phyloP scores from a whole-genome alignment of 2,329 filamentous ascomycete genomes.

The Purpureocillium lavendulum region DNA sequence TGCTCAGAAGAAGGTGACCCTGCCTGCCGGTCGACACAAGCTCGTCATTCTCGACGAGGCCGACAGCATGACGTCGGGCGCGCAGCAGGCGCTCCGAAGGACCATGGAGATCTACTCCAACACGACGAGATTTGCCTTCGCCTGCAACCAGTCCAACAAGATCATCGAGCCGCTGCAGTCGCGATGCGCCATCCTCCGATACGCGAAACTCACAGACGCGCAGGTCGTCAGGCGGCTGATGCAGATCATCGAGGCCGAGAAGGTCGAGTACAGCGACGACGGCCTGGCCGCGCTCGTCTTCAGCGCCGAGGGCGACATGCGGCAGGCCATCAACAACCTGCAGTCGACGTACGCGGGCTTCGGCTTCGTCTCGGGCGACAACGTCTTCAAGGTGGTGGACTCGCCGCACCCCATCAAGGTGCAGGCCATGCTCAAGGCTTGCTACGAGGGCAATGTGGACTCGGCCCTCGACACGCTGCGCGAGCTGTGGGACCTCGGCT shows the following conservation, averaged over 20 bases:
- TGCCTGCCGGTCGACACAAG: conserved; percentile 86
- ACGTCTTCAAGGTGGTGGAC: conserved; percentile 96
- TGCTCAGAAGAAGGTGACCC: conserved; percentile 96
- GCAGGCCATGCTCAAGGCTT: conserved; percentile 96
- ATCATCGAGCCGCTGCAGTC: conserved; percentile 99
- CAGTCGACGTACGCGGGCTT: conserved; percentile 92
- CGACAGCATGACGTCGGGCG: conserved; percentile 95
- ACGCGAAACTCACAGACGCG: conserved; percentile 82
- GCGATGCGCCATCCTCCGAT: conserved; percentile 89
- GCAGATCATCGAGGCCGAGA: conserved; percentile 89
- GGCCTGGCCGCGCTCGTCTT: conserved; percentile 94
- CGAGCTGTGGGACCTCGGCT: conserved; percentile 90
- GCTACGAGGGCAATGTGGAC: conserved; percentile 86
- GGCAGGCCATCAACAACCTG: conserved; percentile 96
- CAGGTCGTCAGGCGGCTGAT: conserved; percentile 86
- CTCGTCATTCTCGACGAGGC: conserved; percentile 96
- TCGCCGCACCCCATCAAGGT: conserved; percentile 97
- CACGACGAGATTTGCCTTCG: conserved; percentile 94
- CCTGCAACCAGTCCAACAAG: conserved; percentile 98
- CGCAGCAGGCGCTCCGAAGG: conserved; percentile 85
- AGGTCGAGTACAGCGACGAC: conserved; percentile 85
- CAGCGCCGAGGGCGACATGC: conserved; percentile 96
- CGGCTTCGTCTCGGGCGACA: conserved; percentile 93
- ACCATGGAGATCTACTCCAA: conserved; percentile 99
- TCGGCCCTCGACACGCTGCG: conserved; percentile 76